A percentile compares a stretch with the other conserved stretches of the same genome.
Conservation (phyloP, 2,329 filamentous ascomycete species). For the Diaporthe helianthi region DNA sequence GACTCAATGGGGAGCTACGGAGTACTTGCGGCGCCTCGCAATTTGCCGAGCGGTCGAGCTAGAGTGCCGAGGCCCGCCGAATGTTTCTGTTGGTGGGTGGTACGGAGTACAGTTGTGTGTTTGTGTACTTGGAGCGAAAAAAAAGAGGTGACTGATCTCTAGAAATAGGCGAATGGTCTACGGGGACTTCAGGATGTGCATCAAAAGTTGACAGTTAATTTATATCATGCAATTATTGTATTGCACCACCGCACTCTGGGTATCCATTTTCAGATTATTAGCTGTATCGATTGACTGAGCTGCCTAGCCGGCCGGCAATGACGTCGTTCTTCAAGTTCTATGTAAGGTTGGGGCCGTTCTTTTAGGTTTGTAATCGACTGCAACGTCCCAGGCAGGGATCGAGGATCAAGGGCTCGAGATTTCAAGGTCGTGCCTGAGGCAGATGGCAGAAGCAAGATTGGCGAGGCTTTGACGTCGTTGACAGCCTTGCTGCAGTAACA, state of each 20-base stretch:
- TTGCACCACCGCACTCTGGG: neutral
- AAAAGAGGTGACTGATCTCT: neutral
- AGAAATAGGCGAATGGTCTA: neutral
- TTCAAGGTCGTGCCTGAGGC: neutral
- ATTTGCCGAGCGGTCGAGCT: slow-evolving; percentile 21
- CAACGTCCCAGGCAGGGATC: slow-evolving; percentile 6
- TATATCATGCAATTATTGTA: neutral
- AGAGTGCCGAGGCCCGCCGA: slow-evolving; percentile 9
- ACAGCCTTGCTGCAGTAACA: neutral
- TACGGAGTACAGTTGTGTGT: too few species aligned
- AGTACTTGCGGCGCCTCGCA: slow-evolving; percentile 10
- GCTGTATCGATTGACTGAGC: neutral
- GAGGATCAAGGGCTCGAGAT: slow-evolving; percentile 5
- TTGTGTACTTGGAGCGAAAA: too few species aligned
- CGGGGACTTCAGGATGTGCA: neutral
- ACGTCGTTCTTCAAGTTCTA: too few species aligned
- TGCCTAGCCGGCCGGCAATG: neutral
- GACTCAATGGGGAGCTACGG: neutral
- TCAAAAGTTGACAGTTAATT: too few species aligned
- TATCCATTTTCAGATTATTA: slow-evolving; percentile 1
- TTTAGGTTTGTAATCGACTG: neutral
- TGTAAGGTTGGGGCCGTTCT: neutral
- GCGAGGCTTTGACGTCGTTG: slow-evolving; percentile 6
- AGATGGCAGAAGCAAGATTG: slow-evolving; percentile 10
- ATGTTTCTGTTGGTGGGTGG: neutral